phyloP scores from a whole-genome alignment of 176 grass and related monocot species.

The Lolium multiflorum region DNA sequence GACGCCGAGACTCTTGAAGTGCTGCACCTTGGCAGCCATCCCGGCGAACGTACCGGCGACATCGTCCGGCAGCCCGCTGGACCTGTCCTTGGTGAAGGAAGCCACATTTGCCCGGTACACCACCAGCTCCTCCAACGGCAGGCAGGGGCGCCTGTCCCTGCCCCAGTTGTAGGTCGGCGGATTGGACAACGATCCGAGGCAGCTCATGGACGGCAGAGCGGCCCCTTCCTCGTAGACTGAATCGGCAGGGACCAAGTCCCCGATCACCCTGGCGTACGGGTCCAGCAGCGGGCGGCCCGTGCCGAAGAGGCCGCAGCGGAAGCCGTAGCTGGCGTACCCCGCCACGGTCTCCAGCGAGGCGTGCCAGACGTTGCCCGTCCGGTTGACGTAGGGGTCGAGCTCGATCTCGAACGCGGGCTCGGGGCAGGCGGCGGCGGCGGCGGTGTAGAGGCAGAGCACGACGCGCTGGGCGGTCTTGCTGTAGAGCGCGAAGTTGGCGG shows the following conservation, averaged over 20 bases:
- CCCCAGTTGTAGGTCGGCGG: too few relatives aligned
- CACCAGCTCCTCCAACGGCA: constrained; percentile 83
- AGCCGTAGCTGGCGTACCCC: constrained; percentile 69
- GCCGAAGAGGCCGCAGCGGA: constrained; percentile 65
- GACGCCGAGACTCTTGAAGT: constrained; percentile 75
- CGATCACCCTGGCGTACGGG: too few relatives aligned
- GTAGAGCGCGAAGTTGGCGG: too few relatives aligned
- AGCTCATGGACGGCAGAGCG: too few relatives aligned
- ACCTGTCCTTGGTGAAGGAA: constrained; percentile 63
- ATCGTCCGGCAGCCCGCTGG: constrained; percentile 45
- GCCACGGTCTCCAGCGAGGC: constrained; percentile 60
- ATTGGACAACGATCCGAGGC: too few relatives aligned
- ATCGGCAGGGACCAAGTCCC: too few relatives aligned
- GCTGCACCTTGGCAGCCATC: constrained; percentile 59
- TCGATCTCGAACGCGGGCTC: constrained; percentile 70
- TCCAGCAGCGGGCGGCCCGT: constrained; percentile 42
- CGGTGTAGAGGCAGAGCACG: constrained; percentile 61
- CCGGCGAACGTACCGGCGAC: constrained; percentile 63
- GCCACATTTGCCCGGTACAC: constrained; percentile 87
- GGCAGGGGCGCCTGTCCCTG: background rate
- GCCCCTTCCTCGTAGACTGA: too few relatives aligned
- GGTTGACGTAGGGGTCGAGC: constrained; percentile 74
- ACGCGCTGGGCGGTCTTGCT: constrained; percentile 68
- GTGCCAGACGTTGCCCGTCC: constrained; percentile 78
- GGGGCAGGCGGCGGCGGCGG: background rate